Percentiles rank a stretch among this genome's conserved stretches.
These are phyloP conservation scores for Salicornia ramosissima DNA, from an alignment of 148 eudicot species.

Conservation along the genomic window DNA sequence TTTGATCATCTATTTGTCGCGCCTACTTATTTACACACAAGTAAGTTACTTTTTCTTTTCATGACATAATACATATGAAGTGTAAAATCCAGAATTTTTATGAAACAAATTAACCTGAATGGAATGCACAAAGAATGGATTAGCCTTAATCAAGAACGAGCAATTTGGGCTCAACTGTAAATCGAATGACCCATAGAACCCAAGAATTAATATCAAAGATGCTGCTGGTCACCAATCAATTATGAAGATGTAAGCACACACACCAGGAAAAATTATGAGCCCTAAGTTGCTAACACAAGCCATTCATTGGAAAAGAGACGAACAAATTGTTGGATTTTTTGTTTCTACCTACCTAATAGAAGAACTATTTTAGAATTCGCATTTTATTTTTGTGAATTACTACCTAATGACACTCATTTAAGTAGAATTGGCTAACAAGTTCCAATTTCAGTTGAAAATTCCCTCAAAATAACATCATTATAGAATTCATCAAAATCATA, in stretches of 20 bases:
- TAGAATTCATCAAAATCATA: too few species aligned
- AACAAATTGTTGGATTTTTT: too few species aligned
- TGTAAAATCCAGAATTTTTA: background rate
- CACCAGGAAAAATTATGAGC: conserved; percentile 1
- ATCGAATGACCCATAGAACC: conserved; percentile 45
- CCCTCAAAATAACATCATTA: too few species aligned
- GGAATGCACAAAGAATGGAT: conserved; percentile 41
- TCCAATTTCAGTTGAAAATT: too few species aligned
- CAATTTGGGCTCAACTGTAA: conserved; percentile 48
- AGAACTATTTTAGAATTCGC: too few species aligned
- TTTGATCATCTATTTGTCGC: conserved; percentile 33
- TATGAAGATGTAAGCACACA: conserved; percentile 8
- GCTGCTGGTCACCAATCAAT: conserved; percentile 32
- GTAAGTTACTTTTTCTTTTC: background rate
- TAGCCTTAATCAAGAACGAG: conserved; percentile 37
- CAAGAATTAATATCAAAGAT: conserved; percentile 45
- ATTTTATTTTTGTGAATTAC: too few species aligned
- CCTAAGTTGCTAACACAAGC: background rate
- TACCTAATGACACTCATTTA: too few species aligned
- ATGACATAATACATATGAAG: background rate
- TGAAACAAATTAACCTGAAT: conserved; percentile 37
- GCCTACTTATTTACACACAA: conserved; percentile 32
- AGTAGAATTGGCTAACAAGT: too few species aligned
- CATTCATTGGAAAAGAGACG: too few species aligned
- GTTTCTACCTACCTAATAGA: too few species aligned